These are phyloP conservation scores for Neopestalotiopsis sp. DNA, from an alignment of 2,329 filamentous ascomycete species.

Conservation along the genomic window DNA sequence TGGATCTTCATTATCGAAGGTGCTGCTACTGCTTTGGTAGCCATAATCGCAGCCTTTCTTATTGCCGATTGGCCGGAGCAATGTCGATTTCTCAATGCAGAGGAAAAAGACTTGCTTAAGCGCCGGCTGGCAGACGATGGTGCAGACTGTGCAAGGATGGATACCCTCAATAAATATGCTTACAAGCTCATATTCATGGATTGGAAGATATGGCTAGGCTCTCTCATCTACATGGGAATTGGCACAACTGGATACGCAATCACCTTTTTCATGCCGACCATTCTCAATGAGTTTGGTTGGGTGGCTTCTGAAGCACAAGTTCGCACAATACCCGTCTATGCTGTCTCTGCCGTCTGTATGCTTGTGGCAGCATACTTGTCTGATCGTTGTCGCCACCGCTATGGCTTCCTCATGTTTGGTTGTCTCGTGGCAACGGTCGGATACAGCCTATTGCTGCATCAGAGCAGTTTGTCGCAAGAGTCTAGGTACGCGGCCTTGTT, in stretches of 20 bases:
- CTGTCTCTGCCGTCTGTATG: constrained; percentile 38
- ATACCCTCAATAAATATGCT: constrained; percentile 36
- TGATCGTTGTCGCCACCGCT: constrained; percentile 41
- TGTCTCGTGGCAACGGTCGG: constrained; percentile 36
- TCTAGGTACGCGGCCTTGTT: constrained; percentile 44
- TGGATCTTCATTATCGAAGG: constrained; percentile 54
- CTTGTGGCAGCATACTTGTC: constrained; percentile 39
- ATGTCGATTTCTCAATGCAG: constrained; percentile 49
- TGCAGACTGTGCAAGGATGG: constrained; percentile 33
- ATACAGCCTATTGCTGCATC: constrained; percentile 40
- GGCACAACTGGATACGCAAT: constrained; percentile 39
- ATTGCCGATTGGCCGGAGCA: constrained; percentile 57
- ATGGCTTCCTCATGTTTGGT: constrained; percentile 39
- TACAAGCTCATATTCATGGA: constrained; percentile 39
- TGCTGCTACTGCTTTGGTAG: constrained; percentile 39
- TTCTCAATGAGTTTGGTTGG: constrained; percentile 46
- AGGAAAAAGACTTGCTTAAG: constrained; percentile 44
- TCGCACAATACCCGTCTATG: constrained; percentile 45
- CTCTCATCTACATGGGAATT: constrained; percentile 36
- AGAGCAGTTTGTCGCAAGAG: constrained; percentile 31
- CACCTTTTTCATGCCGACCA: constrained; percentile 48
- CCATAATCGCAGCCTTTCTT: constrained; percentile 43
- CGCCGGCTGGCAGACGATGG: constrained; percentile 38
- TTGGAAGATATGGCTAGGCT: constrained; percentile 48
- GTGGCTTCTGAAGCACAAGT: constrained; percentile 40